Evolutionary conservation across 2,329 filamentous ascomycete species (phyloP).

Genomic region (Thelonectria olida): DNA sequence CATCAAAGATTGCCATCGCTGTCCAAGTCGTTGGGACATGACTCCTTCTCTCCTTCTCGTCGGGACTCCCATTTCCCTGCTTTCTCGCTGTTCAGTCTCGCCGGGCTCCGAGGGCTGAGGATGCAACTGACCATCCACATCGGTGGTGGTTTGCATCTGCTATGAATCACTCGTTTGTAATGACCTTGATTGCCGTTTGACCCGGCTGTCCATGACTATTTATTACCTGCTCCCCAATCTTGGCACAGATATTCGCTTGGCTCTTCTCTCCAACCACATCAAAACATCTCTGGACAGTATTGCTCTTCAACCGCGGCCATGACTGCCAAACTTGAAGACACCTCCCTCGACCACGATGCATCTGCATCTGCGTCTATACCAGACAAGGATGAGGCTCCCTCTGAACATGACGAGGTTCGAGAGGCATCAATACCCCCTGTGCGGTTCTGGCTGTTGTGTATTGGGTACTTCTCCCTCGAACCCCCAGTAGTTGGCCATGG

Average conservation of each 20-base stretch:
- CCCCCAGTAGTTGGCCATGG: neutral
- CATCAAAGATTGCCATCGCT: neutral
- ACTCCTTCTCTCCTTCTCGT: neutral
- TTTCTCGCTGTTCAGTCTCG: neutral
- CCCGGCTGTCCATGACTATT: slow-evolving; percentile 8
- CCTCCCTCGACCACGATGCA: neutral
- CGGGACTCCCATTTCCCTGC: neutral
- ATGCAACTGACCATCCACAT: neutral
- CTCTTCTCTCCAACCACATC: neutral
- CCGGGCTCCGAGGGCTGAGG: neutral
- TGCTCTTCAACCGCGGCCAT: neutral
- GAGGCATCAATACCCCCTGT: slow-evolving; percentile 36
- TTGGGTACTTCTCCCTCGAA: slow-evolving; percentile 40
- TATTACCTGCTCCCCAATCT: slow-evolving; percentile 2
- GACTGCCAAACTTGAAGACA: neutral
- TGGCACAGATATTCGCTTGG: neutral
- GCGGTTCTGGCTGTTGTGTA: slow-evolving; percentile 47
- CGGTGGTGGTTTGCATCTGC: neutral
- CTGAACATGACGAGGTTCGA: slow-evolving; percentile 8
- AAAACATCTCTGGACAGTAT: neutral
- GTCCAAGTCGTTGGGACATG: neutral
- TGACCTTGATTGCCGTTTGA: slow-evolving; percentile 2
- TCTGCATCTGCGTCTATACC: neutral
- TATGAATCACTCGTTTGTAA: neutral
- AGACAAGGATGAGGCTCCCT: neutral